Conservation (phyloP, 202 grass and related monocot genomes). For the Alloteropsis angusta region DNA sequence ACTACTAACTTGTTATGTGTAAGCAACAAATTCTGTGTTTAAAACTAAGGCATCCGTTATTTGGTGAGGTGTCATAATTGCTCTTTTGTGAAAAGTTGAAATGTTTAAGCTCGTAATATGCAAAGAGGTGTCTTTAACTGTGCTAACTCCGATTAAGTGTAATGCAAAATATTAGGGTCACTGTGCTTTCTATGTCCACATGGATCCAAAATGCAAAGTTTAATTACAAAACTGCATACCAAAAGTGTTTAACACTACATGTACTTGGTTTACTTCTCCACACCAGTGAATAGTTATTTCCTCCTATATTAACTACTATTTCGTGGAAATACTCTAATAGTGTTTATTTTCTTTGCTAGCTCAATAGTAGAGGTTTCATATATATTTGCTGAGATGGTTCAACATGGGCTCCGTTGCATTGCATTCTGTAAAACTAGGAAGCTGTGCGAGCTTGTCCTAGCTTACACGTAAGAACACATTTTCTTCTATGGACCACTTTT, state of each 20-base stretch:
- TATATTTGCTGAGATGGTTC: slow-evolving; percentile 89
- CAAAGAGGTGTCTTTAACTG: background rate
- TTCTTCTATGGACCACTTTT: slow-evolving; percentile 9
- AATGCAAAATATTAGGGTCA: background rate
- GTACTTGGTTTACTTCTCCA: slow-evolving; percentile 2
- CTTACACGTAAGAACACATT: slow-evolving; percentile 69
- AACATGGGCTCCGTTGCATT: slow-evolving; percentile 92
- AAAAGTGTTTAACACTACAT: background rate
- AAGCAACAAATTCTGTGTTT: background rate
- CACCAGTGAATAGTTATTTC: background rate
- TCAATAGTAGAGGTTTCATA: slow-evolving; percentile 85
- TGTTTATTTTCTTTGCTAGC: slow-evolving; percentile 36
- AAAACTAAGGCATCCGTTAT: background rate
- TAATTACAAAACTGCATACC: background rate
- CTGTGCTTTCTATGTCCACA: background rate
- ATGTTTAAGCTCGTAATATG: background rate
- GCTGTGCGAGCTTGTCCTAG: slow-evolving; percentile 77
- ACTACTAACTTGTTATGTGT: background rate
- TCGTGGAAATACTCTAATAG: background rate
- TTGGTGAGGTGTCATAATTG: background rate
- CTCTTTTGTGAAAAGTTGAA: background rate
- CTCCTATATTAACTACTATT: slow-evolving; percentile 1
- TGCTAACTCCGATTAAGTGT: background rate
- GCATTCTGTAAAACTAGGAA: slow-evolving; percentile 94
- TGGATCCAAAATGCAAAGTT: background rate